Base-by-base conservation (phyloP, 768 basidiomycete species). In the Auricularia cornea region DNA sequence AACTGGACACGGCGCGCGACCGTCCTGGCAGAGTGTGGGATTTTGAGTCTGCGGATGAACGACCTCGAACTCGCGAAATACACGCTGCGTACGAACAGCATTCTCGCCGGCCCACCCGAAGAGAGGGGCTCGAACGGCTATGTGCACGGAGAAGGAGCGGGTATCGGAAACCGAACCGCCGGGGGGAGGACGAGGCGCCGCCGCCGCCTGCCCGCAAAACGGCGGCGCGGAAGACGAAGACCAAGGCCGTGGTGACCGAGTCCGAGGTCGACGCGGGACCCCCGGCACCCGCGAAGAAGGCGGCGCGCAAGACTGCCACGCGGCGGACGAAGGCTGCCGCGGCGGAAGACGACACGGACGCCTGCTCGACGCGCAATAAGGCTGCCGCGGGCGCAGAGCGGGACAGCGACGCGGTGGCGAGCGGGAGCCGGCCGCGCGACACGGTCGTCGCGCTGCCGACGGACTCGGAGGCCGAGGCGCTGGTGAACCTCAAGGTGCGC, bases 151-250 rank as follows among this genome's bases (percentile, higher is more conserved):
- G n/a, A n/a, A n/a, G n/a, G n/a, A n/a, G n/a, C n/a, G n/a, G n/a
- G n/a, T n/a, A n/a, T n/a, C n/a, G n/a, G n/a, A n/a, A n/a, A n/a
- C n/a, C n/a, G n/a, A n/a, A n/a, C n/a, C n/a, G n/a, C n/a, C n/a
- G n/a, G 11, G 68, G 70, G 31, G 66, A 70, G 30, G 69, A 66
- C 5, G 67, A 66, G 10, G 70, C 67, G 31, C 33, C 44, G 11
- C 26, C 61, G 23, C 59, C 63, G 31, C 62, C 66, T 8, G 51
- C 64, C 1, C 54, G 54, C 54, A 57, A 57, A 26, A 29, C 26
- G 20, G 26, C 10, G 14, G 30, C 54, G 26, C 6, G 54, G 16
- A 16, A 26, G 29, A 29, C 11, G 28, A 57, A 57, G 28, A 3
- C 54, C 16, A 26, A 16, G 28, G 16, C 14, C 6, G 30, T 6